Percentiles rank a stretch among this genome's conserved stretches.
These are phyloP conservation scores for Furcasterigmium furcatum DNA, from an alignment of 2,329 filamentous ascomycete species.

Conservation along the genomic window DNA sequence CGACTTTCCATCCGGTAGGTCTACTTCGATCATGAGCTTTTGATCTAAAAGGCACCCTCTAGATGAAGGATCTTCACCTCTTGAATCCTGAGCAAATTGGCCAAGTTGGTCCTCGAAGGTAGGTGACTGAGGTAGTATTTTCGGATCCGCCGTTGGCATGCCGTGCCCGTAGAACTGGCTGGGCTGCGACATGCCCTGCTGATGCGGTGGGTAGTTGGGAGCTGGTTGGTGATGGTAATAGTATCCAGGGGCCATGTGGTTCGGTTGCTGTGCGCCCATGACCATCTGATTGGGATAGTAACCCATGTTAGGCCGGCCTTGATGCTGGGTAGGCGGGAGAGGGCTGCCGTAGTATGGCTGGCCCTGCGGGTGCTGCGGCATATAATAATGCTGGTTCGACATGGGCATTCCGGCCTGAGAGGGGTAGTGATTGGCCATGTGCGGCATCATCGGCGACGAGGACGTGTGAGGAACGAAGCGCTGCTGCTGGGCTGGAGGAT, in stretches of 20 bases:
- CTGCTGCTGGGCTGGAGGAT: slow-evolving; percentile 28
- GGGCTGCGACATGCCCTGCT: slow-evolving; percentile 24
- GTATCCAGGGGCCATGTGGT: slow-evolving; percentile 28
- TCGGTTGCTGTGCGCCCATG: slow-evolving; percentile 34
- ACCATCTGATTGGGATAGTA: slow-evolving; percentile 42
- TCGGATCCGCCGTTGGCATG: slow-evolving; percentile 18
- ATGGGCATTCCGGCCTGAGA: slow-evolving; percentile 33
- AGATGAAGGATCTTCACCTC: background rate
- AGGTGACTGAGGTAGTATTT: slow-evolving; percentile 13
- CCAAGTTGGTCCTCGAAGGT: slow-evolving; percentile 11
- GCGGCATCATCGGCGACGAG: slow-evolving; percentile 33
- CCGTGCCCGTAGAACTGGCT: slow-evolving; percentile 29
- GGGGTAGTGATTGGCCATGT: slow-evolving; percentile 34
- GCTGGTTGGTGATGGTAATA: slow-evolving; percentile 47
- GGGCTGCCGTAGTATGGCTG: slow-evolving; percentile 40
- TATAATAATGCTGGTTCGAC: slow-evolving; percentile 41
- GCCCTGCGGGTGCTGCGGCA: slow-evolving; percentile 38
- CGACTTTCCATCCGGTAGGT: slow-evolving; percentile 23
- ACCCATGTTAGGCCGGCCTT: slow-evolving; percentile 28
- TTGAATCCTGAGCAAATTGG: no score
- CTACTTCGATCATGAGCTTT: background rate
- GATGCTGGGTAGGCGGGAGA: slow-evolving; percentile 31
- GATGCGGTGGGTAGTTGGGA: slow-evolving; percentile 30
- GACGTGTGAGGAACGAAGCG: slow-evolving; percentile 23
- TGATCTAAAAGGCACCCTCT: background rate